phyloP scores from a whole-genome alignment of 2,329 filamentous ascomycete genomes.

The Chrysosphaeria jannelii region DNA sequence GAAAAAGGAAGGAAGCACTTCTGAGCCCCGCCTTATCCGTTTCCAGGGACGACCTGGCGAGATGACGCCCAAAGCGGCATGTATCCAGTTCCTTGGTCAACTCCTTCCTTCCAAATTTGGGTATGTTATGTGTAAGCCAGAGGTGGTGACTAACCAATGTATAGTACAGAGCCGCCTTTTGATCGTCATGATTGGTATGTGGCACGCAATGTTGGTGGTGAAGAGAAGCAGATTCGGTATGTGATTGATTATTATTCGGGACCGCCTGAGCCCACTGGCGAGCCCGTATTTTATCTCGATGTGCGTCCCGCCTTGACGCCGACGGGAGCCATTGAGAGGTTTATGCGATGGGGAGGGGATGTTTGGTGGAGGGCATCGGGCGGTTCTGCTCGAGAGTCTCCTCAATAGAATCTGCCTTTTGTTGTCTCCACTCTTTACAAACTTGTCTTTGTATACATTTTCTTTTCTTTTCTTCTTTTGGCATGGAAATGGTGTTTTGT shows the following conservation, averaged over 20 bases:
- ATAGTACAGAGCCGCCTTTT: conserved; percentile 56
- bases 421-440: conserved; percentile 1
- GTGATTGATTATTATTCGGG: conserved; percentile 92
- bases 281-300: conserved; percentile 88
- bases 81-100: conserved; percentile 52
- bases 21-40: conserved; percentile 38
- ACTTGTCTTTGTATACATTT: background rate
- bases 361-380: conserved; percentile 79
- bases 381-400: conserved; percentile 23
- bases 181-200: conserved; percentile 97
- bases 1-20: conserved; percentile 8
- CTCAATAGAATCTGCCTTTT: background rate
- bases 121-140: conserved; percentile 15
- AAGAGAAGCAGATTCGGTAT: conserved; percentile 56
- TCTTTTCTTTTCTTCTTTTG: background rate
- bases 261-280: conserved; percentile 50
- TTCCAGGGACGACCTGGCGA: conserved; percentile 80
- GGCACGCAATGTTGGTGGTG: conserved; percentile 34
- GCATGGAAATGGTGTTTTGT: no score
- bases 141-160: background rate
- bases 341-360: conserved; percentile 74
- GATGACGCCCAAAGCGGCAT: conserved; percentile 67
- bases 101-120: conserved; percentile 53
- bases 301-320: conserved; percentile 73
- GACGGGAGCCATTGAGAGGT: conserved; percentile 46